phyloP scores from a whole-genome alignment of 371 early-diverging fungal genomes.

The Nematocida sp. region DNA sequence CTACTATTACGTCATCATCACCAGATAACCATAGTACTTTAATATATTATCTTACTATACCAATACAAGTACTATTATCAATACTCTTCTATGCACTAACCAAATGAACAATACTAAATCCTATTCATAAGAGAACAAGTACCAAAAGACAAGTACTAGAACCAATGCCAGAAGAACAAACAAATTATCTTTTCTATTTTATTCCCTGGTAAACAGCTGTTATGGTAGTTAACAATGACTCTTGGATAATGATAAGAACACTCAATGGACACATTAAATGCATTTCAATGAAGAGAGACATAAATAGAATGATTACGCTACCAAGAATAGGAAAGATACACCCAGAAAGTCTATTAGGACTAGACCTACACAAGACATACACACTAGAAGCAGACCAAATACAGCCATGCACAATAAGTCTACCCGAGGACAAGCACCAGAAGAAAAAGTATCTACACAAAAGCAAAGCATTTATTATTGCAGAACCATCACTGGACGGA shows the following conservation, averaged over 20 bases:
- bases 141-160: background rate
- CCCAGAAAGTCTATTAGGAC: background rate
- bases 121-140: too few relatives aligned
- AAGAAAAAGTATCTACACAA: background rate
- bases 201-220: background rate
- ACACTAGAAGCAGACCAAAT: background rate
- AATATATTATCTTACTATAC: too few relatives aligned
- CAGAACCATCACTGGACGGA: background rate
- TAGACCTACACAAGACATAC: background rate
- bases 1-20: too few relatives aligned
- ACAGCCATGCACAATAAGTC: too few relatives aligned
- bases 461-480: background rate
- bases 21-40: too few relatives aligned
- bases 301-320: background rate
- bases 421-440: background rate
- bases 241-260: background rate
- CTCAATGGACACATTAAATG: constrained; percentile 20
- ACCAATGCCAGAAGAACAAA: background rate
- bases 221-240: background rate
- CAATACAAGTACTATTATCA: too few relatives aligned
- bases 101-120: too few relatives aligned
- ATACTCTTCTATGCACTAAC: too few relatives aligned
- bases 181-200: background rate
- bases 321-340: constrained; percentile 3
- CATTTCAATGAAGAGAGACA: constrained; percentile 16